Conservation (phyloP, 1,284 basidiomycete genomes). For the Testicularia cyperi region DNA sequence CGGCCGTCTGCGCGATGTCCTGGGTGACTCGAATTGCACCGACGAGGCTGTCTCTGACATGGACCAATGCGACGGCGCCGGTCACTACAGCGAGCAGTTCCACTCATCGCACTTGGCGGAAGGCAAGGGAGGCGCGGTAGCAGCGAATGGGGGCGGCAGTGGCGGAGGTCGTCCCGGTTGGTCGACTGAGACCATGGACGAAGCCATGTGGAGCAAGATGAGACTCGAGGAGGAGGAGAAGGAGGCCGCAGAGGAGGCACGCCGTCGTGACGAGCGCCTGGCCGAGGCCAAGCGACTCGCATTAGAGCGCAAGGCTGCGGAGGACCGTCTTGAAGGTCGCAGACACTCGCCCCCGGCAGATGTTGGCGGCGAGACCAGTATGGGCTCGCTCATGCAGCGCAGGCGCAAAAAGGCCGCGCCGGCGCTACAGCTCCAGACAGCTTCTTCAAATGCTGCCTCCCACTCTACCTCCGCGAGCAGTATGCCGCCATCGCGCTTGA, state of each 20-base stretch:
- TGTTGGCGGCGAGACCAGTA: slow-evolving; percentile 1
- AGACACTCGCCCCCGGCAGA: no score
- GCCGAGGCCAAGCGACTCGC: slow-evolving; percentile 25
- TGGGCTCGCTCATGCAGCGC: slow-evolving; percentile 29
- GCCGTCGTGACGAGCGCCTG: slow-evolving; percentile 30
- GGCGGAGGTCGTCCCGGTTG: no score
- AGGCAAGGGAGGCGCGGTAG: slow-evolving; percentile 2
- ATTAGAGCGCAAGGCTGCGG: slow-evolving; percentile 27
- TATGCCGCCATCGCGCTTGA: no score
- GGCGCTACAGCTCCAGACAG: slow-evolving; percentile 21
- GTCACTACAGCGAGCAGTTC: neutral
- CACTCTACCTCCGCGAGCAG: neutral
- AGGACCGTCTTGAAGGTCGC: slow-evolving; percentile 30
- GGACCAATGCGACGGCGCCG: neutral
- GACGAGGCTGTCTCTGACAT: neutral
- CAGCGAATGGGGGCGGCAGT: no score
- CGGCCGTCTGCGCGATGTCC: slow-evolving; percentile 27
- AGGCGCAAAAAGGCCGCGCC: slow-evolving; percentile 29
- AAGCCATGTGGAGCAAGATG: slow-evolving; percentile 55
- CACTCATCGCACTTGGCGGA: neutral
- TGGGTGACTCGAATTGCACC: slow-evolving; percentile 2
- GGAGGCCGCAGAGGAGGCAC: slow-evolving; percentile 40
- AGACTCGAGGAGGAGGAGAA: slow-evolving; percentile 48
- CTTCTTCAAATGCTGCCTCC: neutral
- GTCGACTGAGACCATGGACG: slow-evolving; percentile 50